A percentile compares a stretch with the other conserved stretches of the same genome.
phyloP scores from a whole-genome alignment of 2,329 filamentous ascomycete genomes.

The Hypoxylon sp. region DNA sequence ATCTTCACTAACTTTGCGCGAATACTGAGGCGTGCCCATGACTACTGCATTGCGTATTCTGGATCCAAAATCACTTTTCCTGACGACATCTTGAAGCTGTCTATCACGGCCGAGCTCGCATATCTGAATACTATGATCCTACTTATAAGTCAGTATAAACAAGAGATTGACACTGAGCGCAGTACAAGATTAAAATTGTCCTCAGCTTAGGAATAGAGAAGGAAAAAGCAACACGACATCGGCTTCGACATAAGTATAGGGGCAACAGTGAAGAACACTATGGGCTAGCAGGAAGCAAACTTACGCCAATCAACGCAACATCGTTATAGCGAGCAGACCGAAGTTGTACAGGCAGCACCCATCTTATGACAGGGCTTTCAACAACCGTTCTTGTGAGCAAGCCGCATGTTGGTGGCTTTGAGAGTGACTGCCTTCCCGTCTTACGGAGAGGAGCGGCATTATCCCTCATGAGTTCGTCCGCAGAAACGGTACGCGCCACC shows the following conservation, averaged over 20 bases:
- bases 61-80: slow-evolving; percentile 82
- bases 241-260: not conserved
- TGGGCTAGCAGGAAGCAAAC: slow-evolving; percentile 50
- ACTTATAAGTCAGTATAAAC: slow-evolving; percentile 31
- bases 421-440: slow-evolving; percentile 49
- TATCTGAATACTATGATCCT: slow-evolving; percentile 85
- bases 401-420: slow-evolving; percentile 70
- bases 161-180: not conserved
- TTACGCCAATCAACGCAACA: slow-evolving; percentile 85
- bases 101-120: slow-evolving; percentile 78
- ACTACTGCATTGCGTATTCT: slow-evolving; percentile 84
- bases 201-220: not conserved
- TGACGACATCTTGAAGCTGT: slow-evolving; percentile 80
- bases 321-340: slow-evolving; percentile 79
- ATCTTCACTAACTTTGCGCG: slow-evolving; percentile 50
- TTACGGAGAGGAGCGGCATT: slow-evolving; percentile 54
- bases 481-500: slow-evolving; percentile 67
- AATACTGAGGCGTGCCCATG: slow-evolving; percentile 69
- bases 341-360: slow-evolving; percentile 84
- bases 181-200: not conserved
- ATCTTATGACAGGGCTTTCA: slow-evolving; percentile 79
- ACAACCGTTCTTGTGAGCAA: slow-evolving; percentile 84
- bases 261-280: not conserved
- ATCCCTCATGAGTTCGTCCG: slow-evolving; percentile 47
- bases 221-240: not conserved